phyloP scores from a whole-genome alignment of 257 asterid genomes.

The Leonotis leonurus region DNA sequence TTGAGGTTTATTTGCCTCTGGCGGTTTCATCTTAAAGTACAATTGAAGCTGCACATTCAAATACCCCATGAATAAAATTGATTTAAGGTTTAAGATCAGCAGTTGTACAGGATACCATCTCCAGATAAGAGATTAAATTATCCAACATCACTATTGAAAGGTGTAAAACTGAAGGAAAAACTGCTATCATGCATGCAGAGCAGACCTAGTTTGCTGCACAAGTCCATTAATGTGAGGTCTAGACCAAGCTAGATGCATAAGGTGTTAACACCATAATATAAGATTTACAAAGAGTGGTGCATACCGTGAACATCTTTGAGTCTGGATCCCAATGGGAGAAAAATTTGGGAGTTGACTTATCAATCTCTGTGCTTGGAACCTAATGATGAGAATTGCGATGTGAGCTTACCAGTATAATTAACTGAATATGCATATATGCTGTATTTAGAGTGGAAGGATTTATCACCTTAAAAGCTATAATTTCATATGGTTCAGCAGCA shows the following conservation, averaged over 20 bases:
- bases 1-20: conserved; percentile 60
- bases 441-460: background rate
- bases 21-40: conserved; percentile 78
- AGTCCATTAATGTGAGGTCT: background rate
- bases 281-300: background rate
- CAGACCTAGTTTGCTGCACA: background rate
- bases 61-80: background rate
- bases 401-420: background rate
- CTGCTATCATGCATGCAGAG: background rate
- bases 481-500: conserved; percentile 98
- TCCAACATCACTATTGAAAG: background rate
- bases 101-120: conserved; percentile 3
- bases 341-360: conserved; percentile 95
- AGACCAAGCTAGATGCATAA: background rate
- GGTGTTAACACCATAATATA: background rate
- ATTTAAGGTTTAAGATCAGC: background rate
- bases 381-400: conserved; percentile 11
- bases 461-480: conserved; percentile 74
- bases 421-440: background rate
- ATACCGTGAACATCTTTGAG: conserved; percentile 92
- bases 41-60: conserved; percentile 44
- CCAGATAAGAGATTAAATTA: background rate
- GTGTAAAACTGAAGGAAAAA: background rate
- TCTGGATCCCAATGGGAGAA: conserved; percentile 99
- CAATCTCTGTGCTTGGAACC: conserved; percentile 97